Conservation (phyloP, 2,329 filamentous ascomycete genomes). For the Alternaria arborescens region DNA sequence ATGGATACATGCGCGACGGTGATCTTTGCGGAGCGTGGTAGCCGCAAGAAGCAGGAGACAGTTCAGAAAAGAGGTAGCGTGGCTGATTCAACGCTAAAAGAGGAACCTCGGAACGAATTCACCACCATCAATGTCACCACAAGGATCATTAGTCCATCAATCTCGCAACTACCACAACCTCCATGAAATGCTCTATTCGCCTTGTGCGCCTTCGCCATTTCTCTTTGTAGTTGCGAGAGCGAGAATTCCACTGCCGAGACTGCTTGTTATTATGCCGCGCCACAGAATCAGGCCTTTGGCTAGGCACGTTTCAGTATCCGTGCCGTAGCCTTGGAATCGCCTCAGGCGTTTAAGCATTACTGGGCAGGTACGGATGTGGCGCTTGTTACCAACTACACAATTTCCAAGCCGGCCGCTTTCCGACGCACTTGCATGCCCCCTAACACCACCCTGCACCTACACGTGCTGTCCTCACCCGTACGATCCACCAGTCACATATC, state of each 20-base stretch:
- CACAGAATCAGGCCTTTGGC: not conserved
- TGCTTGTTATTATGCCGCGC: not conserved
- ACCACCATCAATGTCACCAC: not conserved
- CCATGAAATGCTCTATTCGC: not conserved
- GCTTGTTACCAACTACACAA: not conserved
- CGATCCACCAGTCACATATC: slow-evolving; percentile 11
- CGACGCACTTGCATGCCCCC: not conserved
- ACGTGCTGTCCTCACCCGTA: not conserved
- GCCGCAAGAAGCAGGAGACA: slow-evolving; percentile 6
- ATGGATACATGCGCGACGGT: not conserved
- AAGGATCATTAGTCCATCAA: not conserved
- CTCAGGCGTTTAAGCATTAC: not conserved
- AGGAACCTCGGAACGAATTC: not conserved
- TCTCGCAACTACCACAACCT: not conserved
- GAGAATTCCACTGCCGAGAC: not conserved
- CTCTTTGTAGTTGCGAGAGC: not conserved
- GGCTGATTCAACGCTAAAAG: not conserved
- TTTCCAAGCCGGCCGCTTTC: not conserved
- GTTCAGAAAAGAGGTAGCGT: not conserved
- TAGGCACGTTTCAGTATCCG: not conserved
- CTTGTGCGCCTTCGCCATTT: not conserved
- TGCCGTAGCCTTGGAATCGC: not conserved
- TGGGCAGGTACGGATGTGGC: slow-evolving; percentile 1
- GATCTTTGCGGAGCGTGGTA: slow-evolving; percentile 1
- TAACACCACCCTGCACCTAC: not conserved